Base-by-base conservation (phyloP, 805 yeast genomes). In the Myxozyma mucilagina region DNA sequence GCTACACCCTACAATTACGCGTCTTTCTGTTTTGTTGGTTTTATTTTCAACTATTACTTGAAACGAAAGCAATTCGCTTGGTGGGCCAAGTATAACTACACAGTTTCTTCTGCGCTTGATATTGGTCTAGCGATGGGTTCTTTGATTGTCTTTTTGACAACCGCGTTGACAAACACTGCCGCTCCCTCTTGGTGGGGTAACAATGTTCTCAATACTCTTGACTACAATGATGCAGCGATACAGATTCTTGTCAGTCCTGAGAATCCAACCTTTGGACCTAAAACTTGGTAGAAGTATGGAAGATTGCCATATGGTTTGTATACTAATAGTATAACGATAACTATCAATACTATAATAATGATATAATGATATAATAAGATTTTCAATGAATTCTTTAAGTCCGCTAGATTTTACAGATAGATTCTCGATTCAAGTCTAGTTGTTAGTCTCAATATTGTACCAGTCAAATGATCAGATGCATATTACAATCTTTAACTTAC, bases 11-110 rank as follows among this genome's bases (percentile, higher is more conserved):
- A 10, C 18, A 34, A 57, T 20, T 57, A 44, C 45, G 39, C 47
- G 13, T 42, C 47, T 34, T 56, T 56, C 18, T 39, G 47, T 14
- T 4, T 38, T 24, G 47, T 34, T 44, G 87, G 88, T 3, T 80
- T 79, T 64, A 54, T 78, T 5, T 87, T 86, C 75, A 84, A 83
- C 74, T 84, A 78, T 72, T 77, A 78, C 67, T 73, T 87, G 60
- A 83, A 82, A 63, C 77, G 82, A 55, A 76, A 76, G 62, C 84
- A 82, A 74, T 76, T 82, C 50, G 74, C 79, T 49, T 87, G 91
- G 91, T 87, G 91, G 91, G 84, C 85, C 42, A 86, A 86, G 72
- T 87, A 87, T 72, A 86, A 85, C 70, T 86, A 84, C 70, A 80
- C 85, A 3, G 73, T 87, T 56, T 80, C 88, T 18, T 83, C 87